phyloP scores from a whole-genome alignment of 2,329 filamentous ascomycete genomes.

The Nannizzia gypsea region DNA sequence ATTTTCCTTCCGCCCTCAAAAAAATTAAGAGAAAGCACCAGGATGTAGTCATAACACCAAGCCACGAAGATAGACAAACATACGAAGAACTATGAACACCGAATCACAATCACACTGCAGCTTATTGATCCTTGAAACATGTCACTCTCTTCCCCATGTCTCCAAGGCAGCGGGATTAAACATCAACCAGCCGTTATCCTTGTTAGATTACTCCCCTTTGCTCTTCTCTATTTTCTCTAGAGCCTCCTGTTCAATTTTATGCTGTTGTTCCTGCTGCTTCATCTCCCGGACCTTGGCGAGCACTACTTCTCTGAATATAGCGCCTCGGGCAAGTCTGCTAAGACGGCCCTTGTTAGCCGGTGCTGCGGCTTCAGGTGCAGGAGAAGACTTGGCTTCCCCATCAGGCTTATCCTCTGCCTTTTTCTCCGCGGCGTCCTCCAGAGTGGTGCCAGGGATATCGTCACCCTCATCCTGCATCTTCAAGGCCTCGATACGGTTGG shows the following conservation, averaged over 20 bases:
- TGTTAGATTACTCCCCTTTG: background rate
- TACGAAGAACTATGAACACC: background rate
- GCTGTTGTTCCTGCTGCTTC: conserved; percentile 71
- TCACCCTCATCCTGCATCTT: conserved; percentile 75
- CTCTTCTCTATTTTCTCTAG: conserved; percentile 28
- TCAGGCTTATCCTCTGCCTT: conserved; percentile 32
- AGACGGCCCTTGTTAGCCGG: conserved; percentile 35
- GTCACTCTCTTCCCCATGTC: background rate
- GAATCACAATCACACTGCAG: background rate
- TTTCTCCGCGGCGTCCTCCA: background rate
- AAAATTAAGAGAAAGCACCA: background rate
- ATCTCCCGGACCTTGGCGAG: conserved; percentile 85
- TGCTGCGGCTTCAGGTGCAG: background rate
- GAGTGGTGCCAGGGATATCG: conserved; percentile 45
- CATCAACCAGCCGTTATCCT: background rate
- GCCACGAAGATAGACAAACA: background rate
- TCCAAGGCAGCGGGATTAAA: background rate
- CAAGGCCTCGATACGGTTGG: conserved; percentile 88
- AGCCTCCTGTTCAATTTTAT: conserved; percentile 52
- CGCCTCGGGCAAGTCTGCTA: conserved; percentile 48
- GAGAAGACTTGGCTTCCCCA: conserved; percentile 16
- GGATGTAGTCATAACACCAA: background rate
- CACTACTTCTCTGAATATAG: conserved; percentile 90
- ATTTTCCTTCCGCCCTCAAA: background rate
- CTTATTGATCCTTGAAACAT: background rate